Percentiles rank a stretch among this genome's conserved stretches.
Conservation (phyloP, 345 rosid species). For the Aethionema arabicum region DNA sequence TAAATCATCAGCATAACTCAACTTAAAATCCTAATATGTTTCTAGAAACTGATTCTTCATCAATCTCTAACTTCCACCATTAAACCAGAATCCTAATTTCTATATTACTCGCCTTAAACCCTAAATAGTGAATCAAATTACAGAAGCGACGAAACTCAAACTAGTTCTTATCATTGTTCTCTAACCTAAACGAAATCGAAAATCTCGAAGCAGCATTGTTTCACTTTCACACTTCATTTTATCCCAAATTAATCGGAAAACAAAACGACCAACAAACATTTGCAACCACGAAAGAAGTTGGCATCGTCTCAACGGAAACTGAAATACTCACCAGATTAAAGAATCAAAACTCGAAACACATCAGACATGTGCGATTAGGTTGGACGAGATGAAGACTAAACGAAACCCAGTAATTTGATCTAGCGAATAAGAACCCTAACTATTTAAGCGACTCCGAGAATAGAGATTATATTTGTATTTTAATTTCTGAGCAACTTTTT, state of each 20-base stretch:
- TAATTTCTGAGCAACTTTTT: slow-evolving; percentile 2
- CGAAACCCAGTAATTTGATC: neutral
- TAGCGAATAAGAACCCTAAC: slow-evolving; percentile 19
- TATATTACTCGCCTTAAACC: neutral
- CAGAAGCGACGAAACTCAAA: slow-evolving; percentile 2
- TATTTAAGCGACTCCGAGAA: neutral
- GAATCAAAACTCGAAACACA: neutral
- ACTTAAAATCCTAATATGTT: neutral
- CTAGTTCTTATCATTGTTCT: slow-evolving; percentile 3
- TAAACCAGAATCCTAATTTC: neutral
- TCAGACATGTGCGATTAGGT: neutral
- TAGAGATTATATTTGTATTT: slow-evolving; percentile 16
- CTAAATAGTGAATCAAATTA: neutral
- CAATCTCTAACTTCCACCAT: neutral
- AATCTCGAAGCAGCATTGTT: neutral
- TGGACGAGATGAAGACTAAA: neutral
- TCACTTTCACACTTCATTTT: neutral
- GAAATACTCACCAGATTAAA: slow-evolving; percentile 11
- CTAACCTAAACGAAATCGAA: slow-evolving; percentile 4
- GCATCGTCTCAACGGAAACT: neutral
- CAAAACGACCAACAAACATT: neutral
- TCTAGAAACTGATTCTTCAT: slow-evolving; percentile 7
- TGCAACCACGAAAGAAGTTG: slow-evolving; percentile 4
- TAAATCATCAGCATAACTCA: too few species aligned
- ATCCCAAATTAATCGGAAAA: neutral